Base-by-base conservation (phyloP, 1,139 yeast species). In the Yamadazyma pseudoaaseri region DNA sequence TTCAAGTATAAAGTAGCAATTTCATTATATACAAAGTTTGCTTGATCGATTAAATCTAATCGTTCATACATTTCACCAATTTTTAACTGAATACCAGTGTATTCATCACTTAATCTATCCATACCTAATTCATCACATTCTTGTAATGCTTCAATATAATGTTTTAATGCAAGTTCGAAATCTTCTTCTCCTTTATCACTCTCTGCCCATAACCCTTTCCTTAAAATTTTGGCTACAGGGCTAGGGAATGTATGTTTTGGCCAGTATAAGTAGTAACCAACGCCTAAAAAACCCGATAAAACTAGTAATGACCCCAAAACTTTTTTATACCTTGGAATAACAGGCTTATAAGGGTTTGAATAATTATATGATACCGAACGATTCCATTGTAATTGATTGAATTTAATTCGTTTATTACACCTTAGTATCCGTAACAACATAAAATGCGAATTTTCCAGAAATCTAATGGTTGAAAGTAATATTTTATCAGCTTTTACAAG, bases 181-280 rank as follows among this genome's bases (percentile, higher is more conserved):
- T 76, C 79, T 37, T 77, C 70, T 30, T 76, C 81, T 14, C 84
- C 86, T 34, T 73, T 75, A 27, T 81, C 85, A 34, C 84, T 73
- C 56, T 90, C 97, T 2, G 94, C 92, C 84, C 92, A 79, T 6
- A 90, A 62, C 0, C 86, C 97, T 48, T 79, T 76, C 28, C 95
- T 68, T 44, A 89, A 63, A 24, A 75, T 68, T 31, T 66, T 70
- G 15, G 96, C 95, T 9, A 89, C 95, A 33, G 61, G 50, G 42
- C 63, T 39, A 20, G 80, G 74, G 35, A 69, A 70, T 4, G 72
- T 62, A 49, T 72, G 77, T 40, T 74, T 76, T 9, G 86, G 86
- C 82, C 84, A 79, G 55, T 67, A 76, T 40, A 67, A 47, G 57
- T 73, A 77, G 63, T 76, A 79, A 0, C 31, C 20, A 3, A 26